Base-by-base conservation (phyloP, 2,329 filamentous ascomycete species). In the Penicillium decumbens region DNA sequence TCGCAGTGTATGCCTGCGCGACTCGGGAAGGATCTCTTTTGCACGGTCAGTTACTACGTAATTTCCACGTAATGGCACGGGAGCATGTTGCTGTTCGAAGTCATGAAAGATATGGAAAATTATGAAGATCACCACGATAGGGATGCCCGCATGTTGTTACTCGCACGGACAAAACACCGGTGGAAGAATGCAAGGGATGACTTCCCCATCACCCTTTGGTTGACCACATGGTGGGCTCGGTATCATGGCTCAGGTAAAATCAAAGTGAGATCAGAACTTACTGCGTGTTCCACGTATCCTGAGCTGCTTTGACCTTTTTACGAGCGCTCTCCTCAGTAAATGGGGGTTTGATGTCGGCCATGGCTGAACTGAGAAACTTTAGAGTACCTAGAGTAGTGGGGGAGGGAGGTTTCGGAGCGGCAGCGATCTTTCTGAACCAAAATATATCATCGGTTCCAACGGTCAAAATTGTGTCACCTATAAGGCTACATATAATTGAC, bases 221-320 rank as follows among this genome's bases (percentile, higher is more conserved):
- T 27, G 32, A 37, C 50, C 57, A 58, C 49, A 53, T 60, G 55
- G 55, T 45, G 23, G 15, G 12, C 3, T 24, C n/a, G 35, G 44
- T 42, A 28, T 46, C 12, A 12, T 7, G 29, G 8, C 28, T 13
- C 40, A 45, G 52, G 29, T 48, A 47, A 45, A 51, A 30, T 43
- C 35, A 41, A 40, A 53, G 29, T 49, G 47, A 45, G 48, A 29
- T 43, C 35, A 42, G 40, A 10, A 51, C 73, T 57, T 68, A 88
- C 86, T 75, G 80, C 1, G 83, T 85, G 63, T 95, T 95, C 89
- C 89, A 95, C 3, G 85, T 75, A 65, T 89, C 81, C 65, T 95
- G 89, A 0, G 88, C 89, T 15, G 83, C 84, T 72, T 95, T 95
- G 55, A 95, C 89, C 67, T 95, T 95, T 50, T 77, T 74, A 13